These are phyloP conservation scores for Cinchona pubescens DNA, from an alignment of 257 asterid species.

Conservation along the genomic window DNA sequence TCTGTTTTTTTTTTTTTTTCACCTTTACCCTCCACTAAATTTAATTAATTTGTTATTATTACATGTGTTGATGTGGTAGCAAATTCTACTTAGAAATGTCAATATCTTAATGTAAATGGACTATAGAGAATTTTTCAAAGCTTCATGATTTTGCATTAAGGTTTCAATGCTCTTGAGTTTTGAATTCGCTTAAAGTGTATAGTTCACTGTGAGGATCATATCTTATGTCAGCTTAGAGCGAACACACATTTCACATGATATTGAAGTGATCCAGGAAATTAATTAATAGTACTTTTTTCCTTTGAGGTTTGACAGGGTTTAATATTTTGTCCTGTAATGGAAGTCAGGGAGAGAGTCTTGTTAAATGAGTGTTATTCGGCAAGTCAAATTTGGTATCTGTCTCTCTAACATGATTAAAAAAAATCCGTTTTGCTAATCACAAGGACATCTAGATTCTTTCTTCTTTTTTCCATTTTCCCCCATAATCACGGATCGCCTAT, in stretches of 20 bases:
- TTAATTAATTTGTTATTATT: neutral
- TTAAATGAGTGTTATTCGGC: neutral
- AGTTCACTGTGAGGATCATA: neutral
- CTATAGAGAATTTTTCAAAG: neutral
- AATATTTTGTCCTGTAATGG: constrained; percentile 1
- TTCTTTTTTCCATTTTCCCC: neutral
- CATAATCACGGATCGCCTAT: neutral
- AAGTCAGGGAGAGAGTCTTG: neutral
- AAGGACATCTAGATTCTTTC: neutral
- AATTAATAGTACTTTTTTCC: neutral
- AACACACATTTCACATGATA: neutral
- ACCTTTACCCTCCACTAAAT: neutral
- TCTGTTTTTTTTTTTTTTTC: too few relatives aligned
- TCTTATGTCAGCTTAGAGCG: neutral
- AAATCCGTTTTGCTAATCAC: neutral
- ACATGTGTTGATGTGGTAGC: neutral
- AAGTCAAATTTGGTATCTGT: neutral
- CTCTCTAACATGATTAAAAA: neutral
- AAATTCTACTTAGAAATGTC: neutral
- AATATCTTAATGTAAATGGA: neutral
- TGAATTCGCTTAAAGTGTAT: neutral
- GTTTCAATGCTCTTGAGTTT: neutral
- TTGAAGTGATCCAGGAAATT: neutral
- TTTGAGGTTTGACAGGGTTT: neutral
- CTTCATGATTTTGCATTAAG: neutral